Evolutionary conservation across 2,329 filamentous ascomycete genomes (phyloP).

Genomic region (Hysterium pulicare): DNA sequence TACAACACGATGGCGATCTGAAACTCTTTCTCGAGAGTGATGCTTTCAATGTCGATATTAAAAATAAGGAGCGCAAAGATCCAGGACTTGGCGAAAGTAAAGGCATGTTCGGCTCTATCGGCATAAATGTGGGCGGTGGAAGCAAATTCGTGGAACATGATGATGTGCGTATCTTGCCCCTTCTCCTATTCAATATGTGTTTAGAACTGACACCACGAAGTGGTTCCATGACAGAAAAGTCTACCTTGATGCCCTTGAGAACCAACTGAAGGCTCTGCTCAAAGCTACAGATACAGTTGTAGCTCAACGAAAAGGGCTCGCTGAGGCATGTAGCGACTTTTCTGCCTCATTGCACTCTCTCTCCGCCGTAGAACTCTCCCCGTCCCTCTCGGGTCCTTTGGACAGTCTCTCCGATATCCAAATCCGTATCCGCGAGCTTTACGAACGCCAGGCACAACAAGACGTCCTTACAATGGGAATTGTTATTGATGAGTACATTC

Average conservation of each 20-base stretch:
- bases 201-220: conserved; percentile 42
- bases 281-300: conserved; percentile 96
- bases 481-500: conserved; percentile 97
- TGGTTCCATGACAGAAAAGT: conserved; percentile 98
- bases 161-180: conserved; percentile 70
- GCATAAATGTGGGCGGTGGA: conserved; percentile 68
- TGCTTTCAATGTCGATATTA: conserved; percentile 91
- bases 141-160: conserved; percentile 96
- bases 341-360: conserved; percentile 89
- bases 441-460: conserved; percentile 94
- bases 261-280: conserved; percentile 81
- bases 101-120: conserved; percentile 83
- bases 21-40: conserved; percentile 98
- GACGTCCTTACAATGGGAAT: conserved; percentile 95
- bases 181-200: background rate
- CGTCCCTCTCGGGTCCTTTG: conserved; percentile 79
- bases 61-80: conserved; percentile 93
- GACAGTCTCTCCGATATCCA: conserved; percentile 92
- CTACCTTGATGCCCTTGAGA: conserved; percentile 91
- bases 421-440: conserved; percentile 88
- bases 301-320: conserved; percentile 83
- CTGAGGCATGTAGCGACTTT: conserved; percentile 91
- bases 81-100: conserved; percentile 85
- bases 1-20: conserved; percentile 89
- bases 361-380: conserved; percentile 87